These are phyloP conservation scores for Uromyces viciae-fabae DNA, from an alignment of 1,284 basidiomycete genomes.

Conservation along the genomic window DNA sequence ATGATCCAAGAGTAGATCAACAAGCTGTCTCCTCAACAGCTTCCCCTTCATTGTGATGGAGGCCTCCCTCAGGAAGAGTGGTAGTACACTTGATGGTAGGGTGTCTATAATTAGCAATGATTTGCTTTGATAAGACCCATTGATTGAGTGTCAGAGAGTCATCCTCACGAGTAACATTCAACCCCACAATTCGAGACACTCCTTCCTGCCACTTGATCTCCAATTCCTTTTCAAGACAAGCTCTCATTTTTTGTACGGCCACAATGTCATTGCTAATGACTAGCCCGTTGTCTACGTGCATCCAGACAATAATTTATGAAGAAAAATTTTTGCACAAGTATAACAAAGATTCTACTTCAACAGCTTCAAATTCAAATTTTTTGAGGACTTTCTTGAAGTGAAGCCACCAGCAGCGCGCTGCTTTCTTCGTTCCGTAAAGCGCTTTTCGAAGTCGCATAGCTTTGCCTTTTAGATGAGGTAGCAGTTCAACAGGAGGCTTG, in stretches of 20 bases:
- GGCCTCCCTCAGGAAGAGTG: background rate
- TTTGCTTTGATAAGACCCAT: background rate
- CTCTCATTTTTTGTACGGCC: background rate
- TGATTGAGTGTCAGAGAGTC: background rate
- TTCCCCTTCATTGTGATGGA: background rate
- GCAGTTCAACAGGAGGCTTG: background rate
- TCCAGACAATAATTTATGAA: background rate
- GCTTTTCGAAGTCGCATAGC: background rate
- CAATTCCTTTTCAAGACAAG: background rate
- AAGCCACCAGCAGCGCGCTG: slow-evolving; percentile 9
- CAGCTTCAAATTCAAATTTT: background rate
- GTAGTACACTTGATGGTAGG: background rate
- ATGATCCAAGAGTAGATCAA: background rate
- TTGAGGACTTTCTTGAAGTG: background rate
- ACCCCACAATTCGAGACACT: background rate
- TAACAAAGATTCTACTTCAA: background rate
- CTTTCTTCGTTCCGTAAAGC: slow-evolving; percentile 27
- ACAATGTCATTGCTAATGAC: background rate
- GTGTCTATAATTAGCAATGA: background rate
- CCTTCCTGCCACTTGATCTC: background rate
- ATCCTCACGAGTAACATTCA: background rate
- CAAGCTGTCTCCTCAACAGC: background rate
- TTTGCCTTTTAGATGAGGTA: background rate
- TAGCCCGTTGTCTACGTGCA: background rate
- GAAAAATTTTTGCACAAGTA: background rate